phyloP scores from a whole-genome alignment of 305 asterid genomes.

The Fraxinus paxiana region DNA sequence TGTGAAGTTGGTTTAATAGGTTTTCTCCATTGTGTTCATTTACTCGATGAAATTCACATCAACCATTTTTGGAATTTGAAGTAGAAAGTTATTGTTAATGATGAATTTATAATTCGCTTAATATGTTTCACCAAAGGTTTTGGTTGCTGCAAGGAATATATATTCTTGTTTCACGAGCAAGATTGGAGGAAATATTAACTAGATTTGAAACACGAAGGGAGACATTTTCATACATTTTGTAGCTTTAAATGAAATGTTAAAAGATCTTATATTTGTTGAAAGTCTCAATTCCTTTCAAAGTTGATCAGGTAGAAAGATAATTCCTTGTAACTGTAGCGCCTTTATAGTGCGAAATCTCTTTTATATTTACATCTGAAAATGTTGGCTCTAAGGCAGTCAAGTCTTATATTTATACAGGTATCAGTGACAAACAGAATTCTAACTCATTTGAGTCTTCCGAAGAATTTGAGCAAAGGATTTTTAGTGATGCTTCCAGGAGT shows the following conservation, averaged over 20 bases:
- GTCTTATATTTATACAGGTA: constrained; percentile 22
- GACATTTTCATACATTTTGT: background rate
- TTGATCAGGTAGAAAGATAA: too few species aligned
- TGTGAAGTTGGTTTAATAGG: background rate
- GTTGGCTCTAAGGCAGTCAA: background rate
- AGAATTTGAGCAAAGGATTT: constrained; percentile 40
- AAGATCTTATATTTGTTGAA: background rate
- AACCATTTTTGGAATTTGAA: background rate
- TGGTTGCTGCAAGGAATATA: background rate
- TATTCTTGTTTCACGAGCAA: background rate
- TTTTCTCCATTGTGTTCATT: background rate
- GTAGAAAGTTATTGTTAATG: background rate
- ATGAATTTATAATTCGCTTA: background rate
- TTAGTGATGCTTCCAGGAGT: constrained; percentile 26
- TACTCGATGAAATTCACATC: background rate
- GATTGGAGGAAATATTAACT: background rate
- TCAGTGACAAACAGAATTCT: constrained; percentile 21
- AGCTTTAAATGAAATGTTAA: background rate
- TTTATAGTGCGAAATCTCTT: background rate
- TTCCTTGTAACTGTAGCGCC: too few species aligned
- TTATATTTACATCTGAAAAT: background rate
- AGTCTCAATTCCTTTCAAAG: too few species aligned
- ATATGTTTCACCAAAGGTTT: background rate
- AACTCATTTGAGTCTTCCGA: constrained; percentile 38
- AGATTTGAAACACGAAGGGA: background rate